Base-by-base conservation (phyloP, 2,329 filamentous ascomycete species). In the Fusarium bulbicola region DNA sequence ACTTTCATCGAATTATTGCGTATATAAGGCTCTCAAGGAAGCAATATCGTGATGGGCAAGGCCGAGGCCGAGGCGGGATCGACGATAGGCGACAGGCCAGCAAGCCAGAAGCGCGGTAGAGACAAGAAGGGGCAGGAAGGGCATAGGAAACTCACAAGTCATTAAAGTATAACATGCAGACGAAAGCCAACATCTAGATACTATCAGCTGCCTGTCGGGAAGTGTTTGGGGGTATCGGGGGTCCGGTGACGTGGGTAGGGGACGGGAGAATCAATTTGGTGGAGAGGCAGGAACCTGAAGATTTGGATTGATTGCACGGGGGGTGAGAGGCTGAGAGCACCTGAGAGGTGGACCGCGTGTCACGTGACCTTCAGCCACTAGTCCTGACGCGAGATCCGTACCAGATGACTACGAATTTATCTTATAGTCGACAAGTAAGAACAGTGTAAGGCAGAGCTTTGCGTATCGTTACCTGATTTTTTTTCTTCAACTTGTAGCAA, bases 121-220 rank as follows among this genome's bases (percentile, higher is more conserved):
- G 72, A 78, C 72, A 74, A 37, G 56, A 68, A 59, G 63, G 49
- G 37, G 75, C 73, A 75, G 75, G 76, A 73, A 78, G 75, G 68
- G 59, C 66, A 53, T 75, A 72, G 72, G 74, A 66, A 68, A 87
- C 86, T 85, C 83, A 87, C 86, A 84, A 85, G 82, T 85, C 84
- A 87, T 86, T 80, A 84, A 85, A 80, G 77, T 80, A 83, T 78
- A 79, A 79, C 79, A 77, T 76, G 78, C 80, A 83, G 80, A 80
- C 80, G 82, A 79, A 79, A 77, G 66, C 64, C 58, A 66, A 68
- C 74, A 78, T 78, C 59, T 74, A 72, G 68, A 75, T 66, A 62
- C 64, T 70, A 66, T 72, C 63, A 69, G 70, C 74, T 72, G 70
- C 61, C 71, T 66, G 72, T 75, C 70, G 65, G 74, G 65, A 66